phyloP scores from a whole-genome alignment of 345 rosid species.

The Citropsis articulata region DNA sequence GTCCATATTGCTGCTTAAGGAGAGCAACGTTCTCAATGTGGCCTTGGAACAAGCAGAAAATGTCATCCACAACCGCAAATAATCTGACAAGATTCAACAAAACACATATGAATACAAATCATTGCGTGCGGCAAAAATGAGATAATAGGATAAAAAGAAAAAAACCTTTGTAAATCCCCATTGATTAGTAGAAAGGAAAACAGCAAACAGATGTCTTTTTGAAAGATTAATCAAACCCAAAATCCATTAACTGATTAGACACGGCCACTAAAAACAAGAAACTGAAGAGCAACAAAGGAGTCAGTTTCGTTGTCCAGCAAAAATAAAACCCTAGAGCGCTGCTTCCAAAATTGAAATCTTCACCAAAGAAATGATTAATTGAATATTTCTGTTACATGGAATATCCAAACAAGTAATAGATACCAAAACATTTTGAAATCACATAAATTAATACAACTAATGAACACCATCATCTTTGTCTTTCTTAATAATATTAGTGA shows the following conservation, averaged over 20 bases:
- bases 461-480: conserved; percentile 6
- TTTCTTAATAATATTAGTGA: not conserved
- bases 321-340: not conserved
- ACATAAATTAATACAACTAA: not conserved
- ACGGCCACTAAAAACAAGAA: not conserved
- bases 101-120: not conserved
- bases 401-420: not conserved
- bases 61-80: conserved; percentile 87
- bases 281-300: not conserved
- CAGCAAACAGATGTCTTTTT: not conserved
- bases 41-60: conserved; percentile 96
- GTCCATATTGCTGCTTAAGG: conserved; percentile 94
- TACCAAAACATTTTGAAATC: not conserved
- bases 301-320: not conserved
- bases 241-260: not conserved
- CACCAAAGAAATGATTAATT: not conserved
- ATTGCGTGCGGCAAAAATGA: not conserved
- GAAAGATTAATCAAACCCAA: not conserved
- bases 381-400: not conserved
- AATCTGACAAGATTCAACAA: conserved; percentile 41
- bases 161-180: not conserved
- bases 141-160: not conserved
- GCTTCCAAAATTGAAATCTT: not conserved
- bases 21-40: conserved; percentile 76
- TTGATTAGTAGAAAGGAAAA: not conserved